Evolutionary conservation across 176 grass and related monocot species (phyloP), one percentile per base, ranked within the genome.

Genomic region (Oryza longistaminata): DNA sequence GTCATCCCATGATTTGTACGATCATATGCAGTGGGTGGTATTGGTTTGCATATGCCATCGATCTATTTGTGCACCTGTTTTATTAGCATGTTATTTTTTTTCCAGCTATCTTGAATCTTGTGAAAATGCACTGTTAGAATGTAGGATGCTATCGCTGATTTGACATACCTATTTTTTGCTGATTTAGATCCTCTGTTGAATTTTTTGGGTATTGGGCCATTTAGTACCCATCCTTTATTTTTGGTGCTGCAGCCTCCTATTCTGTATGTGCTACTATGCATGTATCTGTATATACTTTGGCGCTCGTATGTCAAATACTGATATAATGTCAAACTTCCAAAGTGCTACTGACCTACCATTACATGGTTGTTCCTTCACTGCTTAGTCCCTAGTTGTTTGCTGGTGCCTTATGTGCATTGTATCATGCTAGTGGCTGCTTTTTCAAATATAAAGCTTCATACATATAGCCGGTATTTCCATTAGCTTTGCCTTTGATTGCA

Each of bases 401-500:
- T 19, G 67, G 22, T 82, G 68, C 80, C 68, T 42, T 50, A 26
- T 25, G 29, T 44, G n/a, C 67, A 81, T 79, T 46, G 15, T 67
- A 81, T 71, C 12, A 70, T 19, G 70, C 14, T 26, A 58, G 21
- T 55, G 14, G 21, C 71, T 81, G 53, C 79, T 16, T 61, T 26
- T 71, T 58, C 25, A 81, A 71, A 60, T 70, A 27, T 7, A 52
- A 24, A 34, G 60, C 29, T 53, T 37, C 49, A 70, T 69, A 33
- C 11, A 24, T 71, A 79, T 86, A 86, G 29, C 75, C 73, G 83
- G 73, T 80, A 79, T 82, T 61, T 37, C 45, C 31, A 66, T 60
- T 58, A 86, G 53, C 70, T 88, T 84, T 66, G 26, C 40, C 70
- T 88, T 84, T 66, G 26, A 84, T 66, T 19, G 11, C 2, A 75